A percentile compares a stretch with the other conserved stretches of the same genome.
Conservation (phyloP, 257 asterid genomes). For the Jasminum sambac region DNA sequence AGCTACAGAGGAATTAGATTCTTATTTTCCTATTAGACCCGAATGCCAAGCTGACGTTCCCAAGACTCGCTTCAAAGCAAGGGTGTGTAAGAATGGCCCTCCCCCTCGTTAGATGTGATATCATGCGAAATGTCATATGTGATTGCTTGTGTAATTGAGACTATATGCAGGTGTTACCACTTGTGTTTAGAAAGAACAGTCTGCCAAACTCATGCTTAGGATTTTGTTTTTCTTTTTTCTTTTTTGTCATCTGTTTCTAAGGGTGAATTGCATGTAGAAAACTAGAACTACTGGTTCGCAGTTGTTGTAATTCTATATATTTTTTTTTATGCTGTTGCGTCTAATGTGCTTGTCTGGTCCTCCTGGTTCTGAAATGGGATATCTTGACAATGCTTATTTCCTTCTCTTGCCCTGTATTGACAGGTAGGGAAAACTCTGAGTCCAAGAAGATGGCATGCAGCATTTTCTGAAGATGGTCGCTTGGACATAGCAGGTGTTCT, state of each 20-base stretch:
- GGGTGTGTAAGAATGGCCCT: conserved; percentile 50
- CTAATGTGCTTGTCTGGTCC: conserved; percentile 3
- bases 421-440: conserved; percentile 91
- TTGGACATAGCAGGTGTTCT: conserved; percentile 94
- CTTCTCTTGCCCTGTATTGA: conserved; percentile 16
- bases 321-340: not conserved
- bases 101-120: not conserved
- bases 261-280: not conserved
- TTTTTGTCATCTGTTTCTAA: not conserved
- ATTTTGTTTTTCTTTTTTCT: no score
- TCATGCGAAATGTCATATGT: not conserved
- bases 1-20: conserved; percentile 67
- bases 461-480: conserved; percentile 76
- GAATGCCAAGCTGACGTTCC: conserved; percentile 85
- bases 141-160: not conserved
- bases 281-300: conserved; percentile 8
- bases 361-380: not conserved
- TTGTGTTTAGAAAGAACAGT: no score
- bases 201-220: no score
- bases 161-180: not conserved
- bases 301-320: conserved; percentile 7
- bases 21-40: conserved; percentile 77
- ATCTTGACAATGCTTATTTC: conserved; percentile 1
- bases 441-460: conserved; percentile 95
- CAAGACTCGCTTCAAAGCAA: conserved; percentile 77